Base-by-base conservation (phyloP, 1,284 basidiomycete species). In the Cryptococcus hybrid region DNA sequence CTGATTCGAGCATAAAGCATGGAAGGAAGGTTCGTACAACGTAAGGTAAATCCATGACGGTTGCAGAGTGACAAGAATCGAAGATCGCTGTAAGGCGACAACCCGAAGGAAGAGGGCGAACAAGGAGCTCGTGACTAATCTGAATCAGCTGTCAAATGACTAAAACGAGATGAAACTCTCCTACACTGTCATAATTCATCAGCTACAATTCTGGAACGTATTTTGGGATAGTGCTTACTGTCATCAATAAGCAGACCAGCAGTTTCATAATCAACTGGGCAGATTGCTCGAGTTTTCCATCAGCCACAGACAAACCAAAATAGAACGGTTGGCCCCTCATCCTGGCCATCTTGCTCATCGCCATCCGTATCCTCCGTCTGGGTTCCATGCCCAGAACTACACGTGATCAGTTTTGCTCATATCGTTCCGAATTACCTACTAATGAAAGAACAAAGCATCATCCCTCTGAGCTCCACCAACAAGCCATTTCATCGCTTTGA, bases 361-460 rank as follows among this genome's bases (percentile, higher is more conserved):
- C 88, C 88, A 64, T 88, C 81, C 7, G 72, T 58, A 72, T 92
- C 89, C 52, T 81, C 80, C 5, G 85, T 84, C 73, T 91, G 90
- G 8, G 88, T 89, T 9, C 91, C 92, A 67, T 93, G 90, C 3
- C 91, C 90, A 0, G 89, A 79, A 62, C 61, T 62, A 54, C 24
- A 13, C 8, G 15, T 18, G 9, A 13, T 9, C 30, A 30, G 30
- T 38, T 13, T 43, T 34, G 40, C 24, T 46, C 38, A 24, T 52
- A 39, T 9, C 1, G 15, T 52, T 18, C 37, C 51, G 56, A 52
- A 73, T 67, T 7, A 71, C 86, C 57, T 64, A 90, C 90, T 74
- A 95, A 69, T 94, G 92, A 83, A 95, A 92, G 82, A 95, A 94
- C 42, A 95, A 80, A 0, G 91, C 87, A 69, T 95, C 92, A 65